These are phyloP conservation scores for Apiospora pterosperma DNA, from an alignment of 2,329 filamentous ascomycete genomes.

Conservation along the genomic window DNA sequence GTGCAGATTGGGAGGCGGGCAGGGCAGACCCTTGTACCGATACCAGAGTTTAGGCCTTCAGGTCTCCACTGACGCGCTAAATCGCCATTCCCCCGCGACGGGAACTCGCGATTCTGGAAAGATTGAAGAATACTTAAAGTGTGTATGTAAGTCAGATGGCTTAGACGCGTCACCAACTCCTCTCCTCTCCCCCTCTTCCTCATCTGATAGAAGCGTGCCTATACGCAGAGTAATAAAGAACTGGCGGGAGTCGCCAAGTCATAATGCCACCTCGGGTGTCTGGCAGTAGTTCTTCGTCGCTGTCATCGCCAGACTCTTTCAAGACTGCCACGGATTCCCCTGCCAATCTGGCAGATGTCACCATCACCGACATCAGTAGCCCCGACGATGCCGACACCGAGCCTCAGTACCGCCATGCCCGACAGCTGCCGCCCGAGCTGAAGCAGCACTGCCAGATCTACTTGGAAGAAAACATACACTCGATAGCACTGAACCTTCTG, in stretches of 20 bases:
- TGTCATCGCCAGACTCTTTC: conserved; percentile 20
- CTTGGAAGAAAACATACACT: conserved; percentile 69
- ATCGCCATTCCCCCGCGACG: background rate
- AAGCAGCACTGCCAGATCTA: conserved; percentile 66
- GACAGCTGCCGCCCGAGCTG: conserved; percentile 59
- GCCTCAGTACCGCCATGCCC: conserved; percentile 49
- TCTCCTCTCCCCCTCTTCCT: background rate
- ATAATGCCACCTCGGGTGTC: conserved; percentile 14
- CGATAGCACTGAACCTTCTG: conserved; percentile 60
- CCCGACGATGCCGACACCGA: conserved; percentile 12
- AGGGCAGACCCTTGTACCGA: background rate
- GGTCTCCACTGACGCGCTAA: background rate
- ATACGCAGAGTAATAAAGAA: background rate
- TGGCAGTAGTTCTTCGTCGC: conserved; percentile 11
- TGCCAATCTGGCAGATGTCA: conserved; percentile 8
- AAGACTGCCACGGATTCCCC: conserved; percentile 20
- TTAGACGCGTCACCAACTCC: background rate
- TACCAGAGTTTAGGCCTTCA: background rate
- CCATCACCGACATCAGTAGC: conserved; percentile 17
- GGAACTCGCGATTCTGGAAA: background rate
- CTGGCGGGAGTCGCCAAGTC: background rate
- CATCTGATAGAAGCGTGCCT: background rate
- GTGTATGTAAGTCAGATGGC: background rate
- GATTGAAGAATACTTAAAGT: background rate
- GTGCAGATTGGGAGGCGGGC: background rate